Evolutionary conservation across 2,329 filamentous ascomycete genomes (phyloP), one percentile per base, ranked within the genome.

Genomic region (Calonectria leucothoes): DNA sequence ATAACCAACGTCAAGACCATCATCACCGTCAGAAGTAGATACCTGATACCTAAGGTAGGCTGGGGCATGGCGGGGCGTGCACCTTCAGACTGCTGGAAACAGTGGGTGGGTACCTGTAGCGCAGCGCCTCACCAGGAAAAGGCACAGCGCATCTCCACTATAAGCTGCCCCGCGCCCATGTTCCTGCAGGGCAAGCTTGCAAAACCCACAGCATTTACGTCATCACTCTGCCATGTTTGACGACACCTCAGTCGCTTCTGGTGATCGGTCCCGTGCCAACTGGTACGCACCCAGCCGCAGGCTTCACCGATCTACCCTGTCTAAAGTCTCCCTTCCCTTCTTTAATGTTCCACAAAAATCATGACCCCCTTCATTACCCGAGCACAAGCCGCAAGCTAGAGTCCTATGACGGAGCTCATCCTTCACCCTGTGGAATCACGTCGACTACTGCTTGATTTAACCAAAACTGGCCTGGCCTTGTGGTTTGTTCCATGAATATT

Each of bases 161-260:
- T 31, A 65, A 27, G 27, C 27, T 65, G 35, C 39, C 57, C 31
- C 39, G 33, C 51, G 29, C 51, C 20, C 49, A 77, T 39, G 78
- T 80, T 80, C 78, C 78, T 80, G 77, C 76, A 80, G 80, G 70
- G 52, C 55, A 63, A 75, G 76, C 35, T 51, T 14, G 35, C 66
- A 45, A 39, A 48, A 42, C 55, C 75, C 77, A 76, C 74, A 31
- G n/a, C 33, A 67, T 57, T 49, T 80, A 81, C 79, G 79, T 80
- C 79, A 80, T 78, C 61, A 39, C 59, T 57, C 61, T 71, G 51
- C n/a, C 64, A 45, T 42, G 49, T 49, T 71, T 65, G 35, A 42
- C 49, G 57, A 59, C 70, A 69, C 48, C 71, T 71, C 55, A 48
- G 55, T 51, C 65, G 71, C 66, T 45, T 57, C 37, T 70, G 65